Base-by-base conservation (phyloP, 805 yeast species). In the Yueomyces sinensis region DNA sequence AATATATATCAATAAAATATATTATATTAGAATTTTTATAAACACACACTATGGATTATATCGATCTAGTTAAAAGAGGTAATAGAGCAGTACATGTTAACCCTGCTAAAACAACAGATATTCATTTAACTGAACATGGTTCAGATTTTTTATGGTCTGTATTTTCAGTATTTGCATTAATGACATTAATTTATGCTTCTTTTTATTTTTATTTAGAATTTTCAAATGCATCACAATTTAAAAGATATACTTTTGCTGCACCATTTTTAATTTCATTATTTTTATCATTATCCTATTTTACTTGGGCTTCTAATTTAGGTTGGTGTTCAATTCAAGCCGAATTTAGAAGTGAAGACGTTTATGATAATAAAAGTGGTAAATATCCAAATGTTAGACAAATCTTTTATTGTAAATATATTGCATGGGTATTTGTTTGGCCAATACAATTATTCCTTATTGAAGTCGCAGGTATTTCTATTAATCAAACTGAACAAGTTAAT, bases 141-240 rank as follows among this genome's bases (percentile, higher is more conserved):
- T 73, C 81, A 6, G 73, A 71, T 53, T 76, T 81, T 82, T 64
- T 70, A 43, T 76, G 80, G 78, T 65, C 82, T 3, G 77, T 62
- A 15, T 74, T 75, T 50, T 50, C 66, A 28, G 41, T 72, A 15
- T 68, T 70, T 45, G 53, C 59, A 18, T 35, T 63, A 1, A 50
- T 64, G 18, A 46, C 66, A 9, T 34, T 61, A 13, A 33, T 47
- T n/a, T 40, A 44, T 41, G 40, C 47, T 29, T 43, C 41, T 19
- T 32, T 54, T 25, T 50, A 54, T 41, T 53, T 49, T 34, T 39
- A 40, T 30, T 45, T 48, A 30, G 58, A 59, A 15, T 46, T 52
- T 9, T 45, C 45, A 30, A 54, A 61, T 38, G 28, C n/a, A 9
- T 25, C 28, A 9, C 28, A 25, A 2, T 25, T 25, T 11, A 11